Percentiles rank a stretch among this genome's conserved stretches.
Evolutionary conservation across 768 basidiomycete genomes (phyloP).

Genomic region (Lactarius hengduanensis): DNA sequence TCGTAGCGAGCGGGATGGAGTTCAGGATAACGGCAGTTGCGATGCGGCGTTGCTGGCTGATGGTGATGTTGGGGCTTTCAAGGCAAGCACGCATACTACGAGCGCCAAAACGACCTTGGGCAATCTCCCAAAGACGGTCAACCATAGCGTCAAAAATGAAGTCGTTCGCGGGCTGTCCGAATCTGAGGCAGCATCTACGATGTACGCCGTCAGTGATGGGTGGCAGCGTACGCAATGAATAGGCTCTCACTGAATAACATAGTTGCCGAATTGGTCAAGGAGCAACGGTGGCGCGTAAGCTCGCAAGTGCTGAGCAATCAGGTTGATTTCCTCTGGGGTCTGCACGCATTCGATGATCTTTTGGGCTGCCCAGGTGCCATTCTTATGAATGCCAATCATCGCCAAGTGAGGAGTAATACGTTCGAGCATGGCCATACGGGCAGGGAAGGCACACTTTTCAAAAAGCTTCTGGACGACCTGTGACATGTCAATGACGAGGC

Average conservation of each 20-base stretch:
- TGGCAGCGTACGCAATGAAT: neutral
- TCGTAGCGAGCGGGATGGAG: constrained; percentile 95
- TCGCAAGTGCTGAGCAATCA: constrained; percentile 83
- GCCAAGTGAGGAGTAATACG: constrained; percentile 91
- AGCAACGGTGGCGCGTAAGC: constrained; percentile 93
- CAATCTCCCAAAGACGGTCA: constrained; percentile 98
- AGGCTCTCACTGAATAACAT: constrained; percentile 80
- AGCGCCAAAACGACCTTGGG: constrained; percentile 96
- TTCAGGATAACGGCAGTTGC: constrained; percentile 94
- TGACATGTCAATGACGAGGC: constrained; percentile 10
- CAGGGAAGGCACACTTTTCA: constrained; percentile 75
- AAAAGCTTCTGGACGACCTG: constrained; percentile 97
- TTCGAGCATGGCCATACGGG: constrained; percentile 89
- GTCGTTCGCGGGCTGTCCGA: constrained; percentile 85
- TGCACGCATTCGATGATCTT: constrained; percentile 97
- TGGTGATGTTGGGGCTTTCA: constrained; percentile 82
- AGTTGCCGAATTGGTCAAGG: constrained; percentile 91
- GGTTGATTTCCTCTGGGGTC: constrained; percentile 77
- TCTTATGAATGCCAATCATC: constrained; percentile 98
- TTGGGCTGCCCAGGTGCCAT: constrained; percentile 99
- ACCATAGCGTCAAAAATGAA: constrained; percentile 98
- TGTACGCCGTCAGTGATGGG: constrained; percentile 9
- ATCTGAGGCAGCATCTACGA: constrained; percentile 81
- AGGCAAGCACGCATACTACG: constrained; percentile 97
- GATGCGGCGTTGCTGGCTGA: constrained; percentile 92